Base-by-base conservation (phyloP, 1,284 basidiomycete genomes). In the Hypsizygus ulmarius region DNA sequence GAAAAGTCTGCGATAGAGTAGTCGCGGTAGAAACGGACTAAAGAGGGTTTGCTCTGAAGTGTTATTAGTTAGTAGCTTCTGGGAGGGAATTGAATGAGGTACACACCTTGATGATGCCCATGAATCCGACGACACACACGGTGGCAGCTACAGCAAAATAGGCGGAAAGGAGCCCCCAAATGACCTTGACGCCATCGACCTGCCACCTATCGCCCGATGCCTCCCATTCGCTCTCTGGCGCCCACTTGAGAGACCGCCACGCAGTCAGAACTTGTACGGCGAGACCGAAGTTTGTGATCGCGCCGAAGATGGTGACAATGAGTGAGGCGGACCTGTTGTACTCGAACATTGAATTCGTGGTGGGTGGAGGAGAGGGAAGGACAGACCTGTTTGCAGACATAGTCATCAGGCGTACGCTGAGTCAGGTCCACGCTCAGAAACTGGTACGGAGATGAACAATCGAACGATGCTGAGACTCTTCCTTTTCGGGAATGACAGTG, bases 1-100 rank as follows among this genome's bases (percentile, higher is more conserved):
- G 77, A 74, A 57, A 88, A 79, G 65, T 89, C 86, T 43, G 81
- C 86, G 54, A 87, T 80, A 41, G 84, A 81, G 54, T 83, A 88
- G 65, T 87, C 85, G 55, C 87, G 75, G 64, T 80, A 81, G 53
- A 82, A 77, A 47, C 82, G 80, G 37, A 84, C 71, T 47, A 77
- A 75, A 7, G 74, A 65, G 3, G 78, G 69, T 47, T 74, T 72
- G 56, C 70, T 72, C 84, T 86, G 58, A 16, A 27, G 15, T 1
- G 33, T 30, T 21, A 33, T 30, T 25, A 40, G 37, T 54, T 43
- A 43, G 34, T 28, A 11, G 21, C 19, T 12, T 21, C 7, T 25
- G 41, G 16, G 30, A 25, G 11, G 45, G 19, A 33, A 39, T 10
- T 27, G 16, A 19, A 39, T 34, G 32, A 29, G 44, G 18, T 33